Conservation (phyloP, 106 monocot species). For the Xerophyta viscosa region DNA sequence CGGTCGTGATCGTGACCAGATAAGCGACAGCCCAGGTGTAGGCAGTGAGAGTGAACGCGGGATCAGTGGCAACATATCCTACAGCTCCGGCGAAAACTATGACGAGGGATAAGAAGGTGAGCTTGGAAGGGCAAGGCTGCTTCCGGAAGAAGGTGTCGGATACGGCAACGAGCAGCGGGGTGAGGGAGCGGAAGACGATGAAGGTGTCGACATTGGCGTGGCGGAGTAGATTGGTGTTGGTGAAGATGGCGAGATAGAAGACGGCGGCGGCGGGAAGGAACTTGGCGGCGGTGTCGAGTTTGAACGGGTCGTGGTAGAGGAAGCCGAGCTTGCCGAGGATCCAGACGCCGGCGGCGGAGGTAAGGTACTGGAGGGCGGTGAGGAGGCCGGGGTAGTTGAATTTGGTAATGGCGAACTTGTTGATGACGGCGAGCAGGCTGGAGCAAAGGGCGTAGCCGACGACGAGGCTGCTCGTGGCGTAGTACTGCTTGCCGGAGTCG, state of each 20-base stretch:
- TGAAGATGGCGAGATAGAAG: slow-evolving; percentile 91
- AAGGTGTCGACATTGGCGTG: slow-evolving; percentile 95
- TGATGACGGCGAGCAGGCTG: slow-evolving; percentile 79
- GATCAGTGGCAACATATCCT: slow-evolving; percentile 77
- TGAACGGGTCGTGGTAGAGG: slow-evolving; percentile 68
- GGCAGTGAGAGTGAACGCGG: slow-evolving; percentile 64
- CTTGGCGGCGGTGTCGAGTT: slow-evolving; percentile 55
- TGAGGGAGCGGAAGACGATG: slow-evolving; percentile 78
- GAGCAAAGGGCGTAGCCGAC: slow-evolving; percentile 79
- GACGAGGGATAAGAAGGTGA: slow-evolving; percentile 73
- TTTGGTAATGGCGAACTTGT: slow-evolving; percentile 79
- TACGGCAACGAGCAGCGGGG: slow-evolving; percentile 72
- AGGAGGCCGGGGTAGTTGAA: slow-evolving; percentile 75
- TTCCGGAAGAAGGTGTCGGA: slow-evolving; percentile 78
- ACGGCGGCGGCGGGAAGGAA: slow-evolving; percentile 79
- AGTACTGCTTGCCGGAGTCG: no score
- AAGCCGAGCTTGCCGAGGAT: slow-evolving; percentile 64
- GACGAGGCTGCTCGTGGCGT: slow-evolving; percentile 70
- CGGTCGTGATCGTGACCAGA: slow-evolving; percentile 74
- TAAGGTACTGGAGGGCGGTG: slow-evolving; percentile 71
- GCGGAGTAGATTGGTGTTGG: slow-evolving; percentile 84
- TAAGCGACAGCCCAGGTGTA: slow-evolving; percentile 91
- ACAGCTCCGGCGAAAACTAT: slow-evolving; percentile 68
- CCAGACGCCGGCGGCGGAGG: slow-evolving; percentile 68
- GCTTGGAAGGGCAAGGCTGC: slow-evolving; percentile 77